Conservation (phyloP, 163 green algal species). For the Chlamydomonas reinhardtii region DNA sequence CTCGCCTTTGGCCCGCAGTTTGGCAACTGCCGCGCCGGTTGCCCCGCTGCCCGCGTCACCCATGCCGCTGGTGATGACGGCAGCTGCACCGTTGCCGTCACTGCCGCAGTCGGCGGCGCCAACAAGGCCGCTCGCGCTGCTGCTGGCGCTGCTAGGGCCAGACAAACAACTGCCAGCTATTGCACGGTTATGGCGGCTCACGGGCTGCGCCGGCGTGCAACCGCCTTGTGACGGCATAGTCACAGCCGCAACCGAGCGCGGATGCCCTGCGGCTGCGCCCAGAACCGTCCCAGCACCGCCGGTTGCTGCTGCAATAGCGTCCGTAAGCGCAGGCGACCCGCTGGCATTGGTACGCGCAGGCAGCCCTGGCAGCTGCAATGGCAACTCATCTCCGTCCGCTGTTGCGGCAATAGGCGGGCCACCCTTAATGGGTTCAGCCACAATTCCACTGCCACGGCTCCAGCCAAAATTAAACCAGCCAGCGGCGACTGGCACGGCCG, state of each 20-base stretch:
- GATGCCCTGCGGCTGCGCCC: too few relatives aligned
- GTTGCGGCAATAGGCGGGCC: background rate
- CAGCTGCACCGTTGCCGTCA: too few relatives aligned
- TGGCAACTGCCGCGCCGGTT: too few relatives aligned
- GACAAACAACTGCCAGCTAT: too few relatives aligned
- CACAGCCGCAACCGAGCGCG: too few relatives aligned
- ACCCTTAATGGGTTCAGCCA: background rate
- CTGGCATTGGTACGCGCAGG: too few relatives aligned
- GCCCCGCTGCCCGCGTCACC: too few relatives aligned
- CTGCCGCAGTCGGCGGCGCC: background rate
- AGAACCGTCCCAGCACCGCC: background rate
- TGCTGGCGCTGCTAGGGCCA: background rate
- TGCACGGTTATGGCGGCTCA: too few relatives aligned
- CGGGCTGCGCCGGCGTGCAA: too few relatives aligned
- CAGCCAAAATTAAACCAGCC: background rate
- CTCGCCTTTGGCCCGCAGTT: background rate
- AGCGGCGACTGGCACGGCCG: background rate
- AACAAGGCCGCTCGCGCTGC: background rate
- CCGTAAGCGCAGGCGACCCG: background rate
- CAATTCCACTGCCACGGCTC: background rate
- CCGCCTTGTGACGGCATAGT: too few relatives aligned
- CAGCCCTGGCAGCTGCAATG: conserved; percentile 23
- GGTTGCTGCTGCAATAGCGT: background rate
- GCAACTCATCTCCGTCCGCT: background rate
- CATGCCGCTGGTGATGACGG: too few relatives aligned